Evolutionary conservation across 2,329 filamentous ascomycete genomes (phyloP), one percentile per base, ranked within the genome.

Genomic region (Penicillium sumatraense): DNA sequence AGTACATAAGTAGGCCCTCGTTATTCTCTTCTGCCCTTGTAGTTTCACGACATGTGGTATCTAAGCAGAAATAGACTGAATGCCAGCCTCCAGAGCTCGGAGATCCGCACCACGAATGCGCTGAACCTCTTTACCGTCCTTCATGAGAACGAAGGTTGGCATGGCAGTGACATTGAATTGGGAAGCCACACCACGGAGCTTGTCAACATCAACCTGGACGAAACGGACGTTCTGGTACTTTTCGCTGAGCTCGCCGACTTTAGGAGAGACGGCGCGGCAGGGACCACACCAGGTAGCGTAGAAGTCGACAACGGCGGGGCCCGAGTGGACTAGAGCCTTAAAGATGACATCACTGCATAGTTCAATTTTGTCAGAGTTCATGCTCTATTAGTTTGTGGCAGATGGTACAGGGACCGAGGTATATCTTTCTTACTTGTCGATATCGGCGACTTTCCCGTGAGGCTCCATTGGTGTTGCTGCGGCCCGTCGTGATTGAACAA

Each of bases 331-430:
- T 55, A 68, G 49, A 51, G 83, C 83, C 33, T 77, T 74, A 61
- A 86, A 79, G 73, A 86, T 91, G 51, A 86, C 85, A 42, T 79
- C 72, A 72, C 83, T 86, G 64, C 83, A 87, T 42, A 55, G 53
- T 57, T 14, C 38, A 29, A 31, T n/a, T 21, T 18, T 33, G 23
- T 38, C 29, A 47, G 11, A 48, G 38, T 33, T 20, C 14, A 16
- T 31, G 13, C 16, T 33, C 3, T 7, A 18, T 24, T 2, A 16
- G 9, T 31, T 5, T 38, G 14, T 42, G 16, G 3, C 20, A 23
- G 14, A 20, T 44, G 1, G 5, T 5, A 5, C 7, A 4, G n/a
- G n/a, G 14, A n/a, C n/a, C n/a, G n/a, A n/a, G n/a, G n/a, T n/a
- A 7, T n/a, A 13, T 1, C 8, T 2, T 14, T 21, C 65, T 54